Evolutionary conservation across 192 early-diverging fungal genomes (phyloP), one percentile per base, ranked within the genome.

Genomic region (Spinellus fusiger): DNA sequence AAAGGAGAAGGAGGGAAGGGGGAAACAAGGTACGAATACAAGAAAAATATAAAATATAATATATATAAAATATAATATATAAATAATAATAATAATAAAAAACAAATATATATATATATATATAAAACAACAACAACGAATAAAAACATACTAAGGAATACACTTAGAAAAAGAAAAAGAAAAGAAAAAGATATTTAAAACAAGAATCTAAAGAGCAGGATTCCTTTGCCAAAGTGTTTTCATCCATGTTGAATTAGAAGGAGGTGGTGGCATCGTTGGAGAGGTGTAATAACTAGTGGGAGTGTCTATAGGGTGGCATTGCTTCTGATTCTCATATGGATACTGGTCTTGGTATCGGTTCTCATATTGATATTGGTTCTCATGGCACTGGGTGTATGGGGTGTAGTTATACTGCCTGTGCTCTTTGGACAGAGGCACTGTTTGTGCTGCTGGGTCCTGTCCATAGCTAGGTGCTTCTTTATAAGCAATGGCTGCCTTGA

Each of bases 401-500:
- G 22, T 16, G 46, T 12, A 22, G 3, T 46, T 3, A 4, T 12
- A 22, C n/a, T 15, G 10, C n/a, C 38, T 10, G 38, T 40, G 20
- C 15, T 20, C 35, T 31, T 55, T 55, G 54, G 20, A 26, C 22
- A 15, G 54, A n/a, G n/a, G n/a, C n/a, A 44, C 23, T 49, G 48
- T 32, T 59, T 28, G 1, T 49, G 28, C 38, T 50, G 40, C 23
- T 33, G 54, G 25, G 46, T 56, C 47, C 29, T 38, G 18, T 65
- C 38, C 2, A 55, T 48, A 35, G 28, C 77, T 66, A 3, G 80
- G 78, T 0, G 76, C 67, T 59, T 82, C 78, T 35, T 79, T 82
- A 48, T 76, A 82, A 16, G 80, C 80, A n/a, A 82, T 74, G 4
- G 68, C 74, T 3, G 80, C 80, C 32, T 78, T 82, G 50, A 82